Evolutionary conservation across 768 basidiomycete species (phyloP).

Genomic region (Kwoniella europaea): DNA sequence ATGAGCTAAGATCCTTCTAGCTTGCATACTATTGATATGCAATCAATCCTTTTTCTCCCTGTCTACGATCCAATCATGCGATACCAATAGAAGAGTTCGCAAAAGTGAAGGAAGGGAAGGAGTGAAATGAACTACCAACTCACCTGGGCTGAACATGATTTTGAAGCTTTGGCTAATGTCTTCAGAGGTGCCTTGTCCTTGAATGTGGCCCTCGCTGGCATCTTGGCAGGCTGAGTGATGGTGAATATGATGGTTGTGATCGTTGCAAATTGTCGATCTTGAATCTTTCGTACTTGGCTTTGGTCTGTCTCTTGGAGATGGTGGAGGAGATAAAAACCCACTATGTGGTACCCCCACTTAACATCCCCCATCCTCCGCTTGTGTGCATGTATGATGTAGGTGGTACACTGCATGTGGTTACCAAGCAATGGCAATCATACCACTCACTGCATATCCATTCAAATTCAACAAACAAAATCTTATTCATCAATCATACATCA

Average conservation of each 20-base stretch:
- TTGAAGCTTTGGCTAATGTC: slow-evolving; percentile 50
- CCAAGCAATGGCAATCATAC: slow-evolving; percentile 15
- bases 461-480: not conserved
- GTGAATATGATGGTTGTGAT: not conserved
- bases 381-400: not conserved
- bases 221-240: not conserved
- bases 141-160: slow-evolving; percentile 52
- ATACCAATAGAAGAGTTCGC: too few relatives aligned
- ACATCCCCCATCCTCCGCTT: not conserved
- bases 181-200: slow-evolving; percentile 49
- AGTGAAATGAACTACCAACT: slow-evolving; percentile 2
- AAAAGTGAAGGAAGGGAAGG: not conserved
- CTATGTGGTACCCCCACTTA: not conserved
- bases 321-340: too few relatives aligned
- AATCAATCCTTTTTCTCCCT: not conserved
- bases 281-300: too few relatives aligned
- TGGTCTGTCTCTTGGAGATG: too few relatives aligned
- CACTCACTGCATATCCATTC: not conserved
- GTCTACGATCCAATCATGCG: not conserved
- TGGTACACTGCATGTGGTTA: not conserved
- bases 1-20: too few relatives aligned
- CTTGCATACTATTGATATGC: too few relatives aligned
- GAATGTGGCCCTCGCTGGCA: slow-evolving; percentile 27
- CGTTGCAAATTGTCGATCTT: too few relatives aligned
- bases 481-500: not conserved